Conservation (phyloP, 805 yeast species). For the Candida fluviatilis region DNA sequence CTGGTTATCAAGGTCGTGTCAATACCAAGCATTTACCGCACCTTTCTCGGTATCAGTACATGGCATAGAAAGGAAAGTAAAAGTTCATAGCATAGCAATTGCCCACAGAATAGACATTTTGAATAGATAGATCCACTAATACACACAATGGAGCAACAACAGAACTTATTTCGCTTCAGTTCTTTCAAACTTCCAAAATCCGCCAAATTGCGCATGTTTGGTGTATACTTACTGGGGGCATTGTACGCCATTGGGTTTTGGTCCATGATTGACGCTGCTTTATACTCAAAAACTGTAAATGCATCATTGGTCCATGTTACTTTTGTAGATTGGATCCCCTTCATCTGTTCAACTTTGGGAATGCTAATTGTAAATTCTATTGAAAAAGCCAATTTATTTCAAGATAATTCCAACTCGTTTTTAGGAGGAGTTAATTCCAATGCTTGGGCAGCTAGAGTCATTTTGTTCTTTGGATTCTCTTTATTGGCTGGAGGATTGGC, state of each 20-base stretch:
- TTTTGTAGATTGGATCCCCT: conserved; percentile 94
- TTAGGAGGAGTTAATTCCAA: conserved; percentile 44
- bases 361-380: conserved; percentile 78
- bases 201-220: conserved; percentile 61
- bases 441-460: conserved; percentile 92
- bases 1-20: no score
- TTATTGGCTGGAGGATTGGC: conserved; percentile 91
- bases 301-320: conserved; percentile 85
- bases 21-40: no score
- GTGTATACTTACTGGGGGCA: conserved; percentile 75
- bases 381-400: conserved; percentile 59
- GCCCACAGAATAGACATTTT: no score
- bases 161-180: conserved; percentile 59
- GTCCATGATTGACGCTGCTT: conserved; percentile 83
- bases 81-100: no score
- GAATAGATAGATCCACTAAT: no score
- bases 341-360: conserved; percentile 82
- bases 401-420: conserved; percentile 34
- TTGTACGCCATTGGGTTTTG: conserved; percentile 85
- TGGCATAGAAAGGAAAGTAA: no score
- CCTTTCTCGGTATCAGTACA: no score
- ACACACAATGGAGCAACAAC: conserved; percentile 7
- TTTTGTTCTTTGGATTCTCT: conserved; percentile 88
- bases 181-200: conserved; percentile 65
- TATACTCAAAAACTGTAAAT: conserved; percentile 79